Percentiles rank a stretch among this genome's conserved stretches.
Conservation (phyloP, 805 yeast species). For the Teunomyces stri region DNA sequence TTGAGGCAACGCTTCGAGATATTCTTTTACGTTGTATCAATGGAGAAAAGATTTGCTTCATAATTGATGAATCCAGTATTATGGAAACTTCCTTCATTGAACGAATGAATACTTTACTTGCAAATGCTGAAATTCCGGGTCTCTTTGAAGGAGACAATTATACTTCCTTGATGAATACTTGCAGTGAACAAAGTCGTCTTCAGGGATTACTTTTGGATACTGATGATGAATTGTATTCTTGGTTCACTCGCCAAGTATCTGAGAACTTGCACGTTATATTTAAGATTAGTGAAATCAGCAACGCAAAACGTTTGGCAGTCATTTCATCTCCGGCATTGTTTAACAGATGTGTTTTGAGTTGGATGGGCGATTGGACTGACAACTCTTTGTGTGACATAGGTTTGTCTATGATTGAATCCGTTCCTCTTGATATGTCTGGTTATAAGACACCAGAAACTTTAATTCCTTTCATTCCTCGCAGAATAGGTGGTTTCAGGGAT, state of each 20-base stretch:
- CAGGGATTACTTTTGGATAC: slow-evolving; percentile 66
- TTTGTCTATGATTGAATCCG: slow-evolving; percentile 29
- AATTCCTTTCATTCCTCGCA: slow-evolving; percentile 9
- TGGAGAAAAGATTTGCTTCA: slow-evolving; percentile 64
- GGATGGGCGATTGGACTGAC: slow-evolving; percentile 84
- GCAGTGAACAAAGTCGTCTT: slow-evolving; percentile 54
- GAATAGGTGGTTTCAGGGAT: slow-evolving; percentile 33
- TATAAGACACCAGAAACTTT: slow-evolving; percentile 32
- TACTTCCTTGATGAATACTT: slow-evolving; percentile 47
- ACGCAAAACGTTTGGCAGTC: slow-evolving; percentile 40
- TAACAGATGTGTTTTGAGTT: slow-evolving; percentile 82
- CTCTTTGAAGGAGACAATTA: slow-evolving; percentile 76
- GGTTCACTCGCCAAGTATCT: slow-evolving; percentile 72
- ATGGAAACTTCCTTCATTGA: slow-evolving; percentile 78
- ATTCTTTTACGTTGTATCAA: slow-evolving; percentile 45
- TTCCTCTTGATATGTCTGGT: slow-evolving; percentile 54
- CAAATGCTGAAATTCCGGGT: slow-evolving; percentile 92
- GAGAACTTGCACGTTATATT: slow-evolving; percentile 79
- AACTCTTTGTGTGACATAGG: slow-evolving; percentile 53
- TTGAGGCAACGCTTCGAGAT: slow-evolving; percentile 61
- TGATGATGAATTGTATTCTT: slow-evolving; percentile 64
- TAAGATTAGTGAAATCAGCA: slow-evolving; percentile 53
- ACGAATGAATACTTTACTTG: slow-evolving; percentile 88
- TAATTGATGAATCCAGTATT: slow-evolving; percentile 79
- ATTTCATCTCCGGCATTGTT: slow-evolving; percentile 84